phyloP scores from a whole-genome alignment of 345 rosid genomes.

The Murraya paniculata region DNA sequence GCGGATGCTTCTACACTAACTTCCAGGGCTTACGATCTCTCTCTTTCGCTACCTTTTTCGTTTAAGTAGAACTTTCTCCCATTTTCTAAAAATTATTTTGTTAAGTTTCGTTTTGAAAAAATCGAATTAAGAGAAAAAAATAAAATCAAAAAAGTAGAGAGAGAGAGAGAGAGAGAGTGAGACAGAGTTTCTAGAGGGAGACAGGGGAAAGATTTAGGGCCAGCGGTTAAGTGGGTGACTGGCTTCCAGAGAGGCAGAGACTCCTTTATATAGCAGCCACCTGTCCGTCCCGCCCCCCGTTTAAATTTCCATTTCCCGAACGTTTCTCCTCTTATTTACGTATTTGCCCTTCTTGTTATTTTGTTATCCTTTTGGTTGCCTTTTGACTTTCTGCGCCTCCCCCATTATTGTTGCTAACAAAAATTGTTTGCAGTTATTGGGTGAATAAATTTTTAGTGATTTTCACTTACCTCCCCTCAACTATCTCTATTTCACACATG shows the following conservation, averaged over 20 bases:
- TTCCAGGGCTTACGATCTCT: constrained; percentile 22
- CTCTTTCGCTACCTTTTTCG: background rate
- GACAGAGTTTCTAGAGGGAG: too few species aligned
- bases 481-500: too few species aligned
- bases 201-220: constrained; percentile 9
- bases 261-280: constrained; percentile 8
- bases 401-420: background rate
- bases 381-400: background rate
- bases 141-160: background rate
- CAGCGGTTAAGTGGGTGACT: constrained; percentile 22
- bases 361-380: background rate
- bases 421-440: background rate
- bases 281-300: constrained; percentile 25
- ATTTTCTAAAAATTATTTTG: background rate
- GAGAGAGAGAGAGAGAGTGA: background rate
- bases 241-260: constrained; percentile 14
- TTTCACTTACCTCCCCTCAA: too few species aligned
- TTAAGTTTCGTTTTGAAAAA: background rate
- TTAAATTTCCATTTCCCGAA: constrained; percentile 10
- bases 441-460: background rate
- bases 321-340: constrained; percentile 9
- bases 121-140: background rate
- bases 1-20: background rate
- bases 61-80: background rate
- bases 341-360: background rate